Conservation (phyloP, 768 basidiomycete genomes). For the Hygrocybe coccinea region DNA sequence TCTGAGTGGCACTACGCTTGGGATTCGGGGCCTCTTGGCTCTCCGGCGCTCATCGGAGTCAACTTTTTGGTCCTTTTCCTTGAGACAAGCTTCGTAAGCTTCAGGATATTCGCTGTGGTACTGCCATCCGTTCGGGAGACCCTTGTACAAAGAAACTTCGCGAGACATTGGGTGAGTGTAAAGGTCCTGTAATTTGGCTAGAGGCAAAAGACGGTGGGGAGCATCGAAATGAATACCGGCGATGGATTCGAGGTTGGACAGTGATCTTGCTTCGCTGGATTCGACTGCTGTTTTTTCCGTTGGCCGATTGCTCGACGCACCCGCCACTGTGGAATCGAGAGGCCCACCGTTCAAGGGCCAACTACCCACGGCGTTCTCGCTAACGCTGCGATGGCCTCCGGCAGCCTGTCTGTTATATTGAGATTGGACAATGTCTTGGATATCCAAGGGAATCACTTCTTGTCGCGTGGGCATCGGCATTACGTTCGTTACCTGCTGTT, state of each 20-base stretch:
- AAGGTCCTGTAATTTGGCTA: slow-evolving; percentile 5
- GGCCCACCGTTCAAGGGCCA: neutral
- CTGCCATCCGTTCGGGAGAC: slow-evolving; percentile 47
- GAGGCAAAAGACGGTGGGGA: neutral
- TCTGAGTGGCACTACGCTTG: slow-evolving; percentile 37
- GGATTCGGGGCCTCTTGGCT: slow-evolving; percentile 29
- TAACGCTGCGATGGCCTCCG: neutral
- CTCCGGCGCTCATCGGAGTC: slow-evolving; percentile 1
- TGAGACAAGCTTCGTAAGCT: slow-evolving; percentile 35
- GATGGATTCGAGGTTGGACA: neutral
- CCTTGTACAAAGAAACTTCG: slow-evolving; percentile 44
- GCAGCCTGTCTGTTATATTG: too few species aligned
- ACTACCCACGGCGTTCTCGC: neutral
- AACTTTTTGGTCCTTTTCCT: slow-evolving; percentile 17
- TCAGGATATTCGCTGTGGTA: slow-evolving; percentile 34
- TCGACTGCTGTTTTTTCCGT: too few species aligned
- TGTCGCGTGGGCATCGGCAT: neutral
- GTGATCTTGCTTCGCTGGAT: too few species aligned
- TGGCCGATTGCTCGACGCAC: too few species aligned
- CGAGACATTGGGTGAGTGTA: slow-evolving; percentile 37
- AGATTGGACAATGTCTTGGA: neutral
- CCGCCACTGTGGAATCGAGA: too few species aligned
- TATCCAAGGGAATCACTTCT: neutral
- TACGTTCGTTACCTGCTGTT: neutral
- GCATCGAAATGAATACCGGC: neutral